These are phyloP conservation scores for Flaveria linearis DNA, from an alignment of 129 eudicot genomes.

Conservation along the genomic window DNA sequence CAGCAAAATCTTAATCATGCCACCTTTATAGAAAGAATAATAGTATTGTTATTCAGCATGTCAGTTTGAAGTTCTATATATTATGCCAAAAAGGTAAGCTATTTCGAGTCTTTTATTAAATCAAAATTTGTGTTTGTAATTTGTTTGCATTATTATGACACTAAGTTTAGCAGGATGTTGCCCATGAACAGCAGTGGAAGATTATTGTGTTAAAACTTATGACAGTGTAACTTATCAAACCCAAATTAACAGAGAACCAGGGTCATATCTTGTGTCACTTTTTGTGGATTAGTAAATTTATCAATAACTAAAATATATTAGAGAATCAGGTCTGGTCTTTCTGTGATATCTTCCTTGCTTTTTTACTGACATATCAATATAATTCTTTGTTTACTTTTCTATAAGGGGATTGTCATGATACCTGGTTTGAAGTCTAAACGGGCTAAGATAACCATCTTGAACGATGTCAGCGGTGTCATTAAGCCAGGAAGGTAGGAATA, in stretches of 20 bases:
- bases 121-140: background rate
- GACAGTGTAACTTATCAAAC: background rate
- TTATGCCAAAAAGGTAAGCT: background rate
- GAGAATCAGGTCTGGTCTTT: background rate
- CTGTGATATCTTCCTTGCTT: conserved; percentile 10
- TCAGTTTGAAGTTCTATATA: background rate
- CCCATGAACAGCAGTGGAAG: background rate
- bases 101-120: background rate
- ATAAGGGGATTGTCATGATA: conserved; percentile 50
- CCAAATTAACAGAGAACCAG: background rate
- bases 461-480: conserved; percentile 61
- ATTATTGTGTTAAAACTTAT: conserved; percentile 1
- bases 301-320: background rate
- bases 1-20: background rate
- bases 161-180: conserved; percentile 9
- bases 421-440: conserved; percentile 50
- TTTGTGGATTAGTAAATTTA: background rate
- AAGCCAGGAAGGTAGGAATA: conserved; percentile 70
- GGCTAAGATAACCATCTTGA: conserved; percentile 53
- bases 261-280: background rate
- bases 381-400: background rate
- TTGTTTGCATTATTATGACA: background rate
- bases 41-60: background rate
- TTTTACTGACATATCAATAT: background rate
- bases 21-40: background rate